phyloP scores from a whole-genome alignment of 805 yeast genomes.

The Candida pini region DNA sequence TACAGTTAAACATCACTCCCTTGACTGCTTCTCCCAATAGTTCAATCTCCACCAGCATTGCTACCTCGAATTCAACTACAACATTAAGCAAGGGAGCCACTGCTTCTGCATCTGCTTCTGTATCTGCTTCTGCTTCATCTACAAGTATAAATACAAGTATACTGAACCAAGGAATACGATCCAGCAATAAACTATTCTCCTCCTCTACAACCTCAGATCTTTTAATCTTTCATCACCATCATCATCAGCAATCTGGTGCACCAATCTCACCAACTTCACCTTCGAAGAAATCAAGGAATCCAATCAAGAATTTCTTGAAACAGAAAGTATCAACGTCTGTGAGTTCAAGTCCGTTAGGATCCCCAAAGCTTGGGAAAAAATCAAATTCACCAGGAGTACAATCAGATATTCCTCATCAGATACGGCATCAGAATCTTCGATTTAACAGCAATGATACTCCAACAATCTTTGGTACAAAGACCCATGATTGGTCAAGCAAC shows the following conservation, averaged over 20 bases:
- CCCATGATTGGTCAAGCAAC: conserved; percentile 25
- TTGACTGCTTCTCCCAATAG: too few relatives aligned
- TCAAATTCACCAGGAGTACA: conserved; percentile 6
- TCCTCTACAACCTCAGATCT: not conserved
- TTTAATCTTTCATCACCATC: not conserved
- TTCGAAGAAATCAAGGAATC: conserved; percentile 16
- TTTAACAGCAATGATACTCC: conserved; percentile 10
- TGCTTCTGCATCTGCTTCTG: too few relatives aligned
- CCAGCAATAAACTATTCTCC: conserved; percentile 3
- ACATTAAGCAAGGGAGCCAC: too few relatives aligned
- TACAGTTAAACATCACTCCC: conserved; percentile 1
- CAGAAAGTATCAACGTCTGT: conserved; percentile 19
- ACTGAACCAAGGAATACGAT: too few relatives aligned
- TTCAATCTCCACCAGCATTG: conserved; percentile 5
- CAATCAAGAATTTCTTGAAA: conserved; percentile 22
- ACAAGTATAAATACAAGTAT: too few relatives aligned
- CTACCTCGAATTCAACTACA: conserved; percentile 4
- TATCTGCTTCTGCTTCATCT: too few relatives aligned
- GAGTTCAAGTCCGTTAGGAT: not conserved
- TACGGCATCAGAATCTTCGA: too few relatives aligned
- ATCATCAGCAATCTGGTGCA: not conserved
- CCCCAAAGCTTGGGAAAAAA: conserved; percentile 10
- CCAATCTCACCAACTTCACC: conserved; percentile 15
- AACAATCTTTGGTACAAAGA: conserved; percentile 27
- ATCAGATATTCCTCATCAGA: too few relatives aligned